These are phyloP conservation scores for Daldinia grandis DNA, from an alignment of 495 filamentous ascomycete genomes.

Conservation along the genomic window DNA sequence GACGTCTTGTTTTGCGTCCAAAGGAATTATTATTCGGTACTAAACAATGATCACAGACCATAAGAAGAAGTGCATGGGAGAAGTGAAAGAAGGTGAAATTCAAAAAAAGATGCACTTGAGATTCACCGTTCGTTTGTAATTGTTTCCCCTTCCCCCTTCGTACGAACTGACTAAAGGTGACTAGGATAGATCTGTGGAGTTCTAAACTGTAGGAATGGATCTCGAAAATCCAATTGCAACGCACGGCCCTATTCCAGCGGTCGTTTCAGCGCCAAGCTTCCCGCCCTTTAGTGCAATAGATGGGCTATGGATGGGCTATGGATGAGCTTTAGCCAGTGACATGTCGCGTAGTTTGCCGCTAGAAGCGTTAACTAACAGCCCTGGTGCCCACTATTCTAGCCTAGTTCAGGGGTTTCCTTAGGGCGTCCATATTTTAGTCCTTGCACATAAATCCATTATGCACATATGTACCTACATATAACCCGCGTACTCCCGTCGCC, in stretches of 20 bases:
- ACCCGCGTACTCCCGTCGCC: neutral
- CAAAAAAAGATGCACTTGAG: conserved; percentile 18
- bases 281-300: conserved; percentile 26
- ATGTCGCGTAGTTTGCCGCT: conserved; percentile 23
- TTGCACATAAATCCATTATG: neutral
- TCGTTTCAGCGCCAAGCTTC: conserved; percentile 30
- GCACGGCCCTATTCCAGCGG: conserved; percentile 12
- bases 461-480: neutral
- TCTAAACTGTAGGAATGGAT: conserved; percentile 24
- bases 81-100: conserved; percentile 28
- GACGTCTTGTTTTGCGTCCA: neutral
- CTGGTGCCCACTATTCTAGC: conserved; percentile 16
- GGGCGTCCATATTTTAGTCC: conserved; percentile 3
- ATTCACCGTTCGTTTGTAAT: conserved; percentile 41
- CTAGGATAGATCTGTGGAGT: conserved; percentile 30
- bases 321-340: conserved; percentile 10
- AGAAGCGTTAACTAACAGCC: conserved; percentile 10
- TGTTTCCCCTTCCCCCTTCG: conserved; percentile 43
- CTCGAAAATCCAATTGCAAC: conserved; percentile 30
- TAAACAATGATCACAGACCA: conserved; percentile 38
- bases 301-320: conserved; percentile 3
- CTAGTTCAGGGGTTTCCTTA: conserved; percentile 34
- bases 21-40: conserved; percentile 25
- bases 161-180: conserved; percentile 38
- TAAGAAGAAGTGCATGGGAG: conserved; percentile 30